Evolutionary conservation across 2,329 filamentous ascomycete species (phyloP).

Genomic region (Colletotrichum horii): DNA sequence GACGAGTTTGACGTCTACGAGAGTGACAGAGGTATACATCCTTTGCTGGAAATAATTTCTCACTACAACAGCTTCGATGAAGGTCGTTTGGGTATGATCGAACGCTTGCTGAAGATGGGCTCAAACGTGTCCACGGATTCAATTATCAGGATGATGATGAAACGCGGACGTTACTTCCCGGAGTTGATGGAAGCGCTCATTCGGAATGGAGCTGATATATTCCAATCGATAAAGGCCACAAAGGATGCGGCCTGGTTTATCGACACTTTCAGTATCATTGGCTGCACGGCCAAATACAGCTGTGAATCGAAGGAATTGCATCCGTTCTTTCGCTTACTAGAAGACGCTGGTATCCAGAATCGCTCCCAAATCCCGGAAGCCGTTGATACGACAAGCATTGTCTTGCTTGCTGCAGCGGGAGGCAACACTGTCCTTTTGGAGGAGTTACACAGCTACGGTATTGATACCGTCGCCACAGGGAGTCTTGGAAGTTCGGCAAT

Average conservation of each 20-base stretch:
- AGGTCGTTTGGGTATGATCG: not conserved
- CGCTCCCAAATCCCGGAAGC: not conserved
- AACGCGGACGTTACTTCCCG: not conserved
- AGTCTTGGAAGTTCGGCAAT: not conserved
- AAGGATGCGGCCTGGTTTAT: not conserved
- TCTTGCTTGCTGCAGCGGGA: not conserved
- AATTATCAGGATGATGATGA: not conserved
- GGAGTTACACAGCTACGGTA: not conserved
- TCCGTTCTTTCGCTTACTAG: not conserved
- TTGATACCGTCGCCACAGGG: not conserved
- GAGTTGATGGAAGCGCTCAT: not conserved
- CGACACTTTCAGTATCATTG: not conserved
- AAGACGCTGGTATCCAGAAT: not conserved
- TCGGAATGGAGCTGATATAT: not conserved
- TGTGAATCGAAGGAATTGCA: not conserved
- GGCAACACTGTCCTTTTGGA: not conserved
- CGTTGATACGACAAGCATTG: not conserved
- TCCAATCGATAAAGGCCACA: not conserved
- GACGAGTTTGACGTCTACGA: too few species aligned
- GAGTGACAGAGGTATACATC: not conserved
- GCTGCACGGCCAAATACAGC: not conserved
- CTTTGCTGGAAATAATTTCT: not conserved
- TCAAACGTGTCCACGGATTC: not conserved
- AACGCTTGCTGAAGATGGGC: not conserved
- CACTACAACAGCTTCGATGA: not conserved